A percentile compares a stretch with the other conserved stretches of the same genome.
These are phyloP conservation scores for Apium graveolens DNA, from an alignment of 129 eudicot genomes.

Conservation along the genomic window DNA sequence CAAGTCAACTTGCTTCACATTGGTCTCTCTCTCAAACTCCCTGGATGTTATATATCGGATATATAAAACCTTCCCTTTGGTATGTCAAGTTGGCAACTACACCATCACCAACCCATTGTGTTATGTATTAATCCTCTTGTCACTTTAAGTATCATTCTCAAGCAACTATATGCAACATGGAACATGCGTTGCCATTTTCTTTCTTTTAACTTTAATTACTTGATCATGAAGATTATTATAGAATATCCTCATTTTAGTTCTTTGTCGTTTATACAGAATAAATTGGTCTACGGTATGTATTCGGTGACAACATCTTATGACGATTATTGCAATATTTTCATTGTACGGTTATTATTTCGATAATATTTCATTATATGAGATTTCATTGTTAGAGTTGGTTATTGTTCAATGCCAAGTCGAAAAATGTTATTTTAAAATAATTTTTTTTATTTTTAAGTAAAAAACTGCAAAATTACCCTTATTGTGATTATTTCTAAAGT, in stretches of 20 bases:
- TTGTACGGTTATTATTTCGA: too few species aligned
- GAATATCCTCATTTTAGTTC: background rate
- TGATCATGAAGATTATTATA: background rate
- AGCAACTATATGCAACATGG: background rate
- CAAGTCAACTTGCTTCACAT: slow-evolving; percentile 12
- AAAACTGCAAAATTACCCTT: too few species aligned
- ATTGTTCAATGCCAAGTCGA: too few species aligned
- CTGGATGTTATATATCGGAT: background rate
- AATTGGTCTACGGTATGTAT: too few species aligned
- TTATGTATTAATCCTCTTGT: background rate
- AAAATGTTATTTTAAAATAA: too few species aligned
- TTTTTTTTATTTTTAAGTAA: too few species aligned
- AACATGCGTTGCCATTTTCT: background rate
- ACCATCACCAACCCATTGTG: background rate
- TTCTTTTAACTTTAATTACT: background rate
- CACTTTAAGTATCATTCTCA: slow-evolving; percentile 1
- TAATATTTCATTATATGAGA: too few species aligned
- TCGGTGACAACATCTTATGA: too few species aligned
- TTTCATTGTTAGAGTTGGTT: too few species aligned
- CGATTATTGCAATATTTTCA: too few species aligned
- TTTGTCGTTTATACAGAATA: background rate
- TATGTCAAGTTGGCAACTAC: background rate
- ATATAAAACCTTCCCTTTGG: background rate
- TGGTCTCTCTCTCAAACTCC: background rate
- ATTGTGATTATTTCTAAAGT: too few species aligned